Base-by-base conservation (phyloP, 2,329 filamentous ascomycete species). In the Myotisia sp. region DNA sequence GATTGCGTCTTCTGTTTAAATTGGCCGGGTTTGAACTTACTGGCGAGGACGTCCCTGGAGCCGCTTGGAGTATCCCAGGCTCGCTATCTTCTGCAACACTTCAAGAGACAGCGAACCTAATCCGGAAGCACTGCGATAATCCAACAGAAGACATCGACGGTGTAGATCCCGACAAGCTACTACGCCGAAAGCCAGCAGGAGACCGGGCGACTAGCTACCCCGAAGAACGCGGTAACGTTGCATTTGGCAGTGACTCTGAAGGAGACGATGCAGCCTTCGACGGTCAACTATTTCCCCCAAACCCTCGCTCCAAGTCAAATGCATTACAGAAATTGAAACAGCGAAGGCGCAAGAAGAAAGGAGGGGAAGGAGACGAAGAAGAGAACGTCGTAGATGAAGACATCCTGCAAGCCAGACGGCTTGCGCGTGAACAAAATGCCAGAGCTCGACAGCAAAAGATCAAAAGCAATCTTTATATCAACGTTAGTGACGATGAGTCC, bases 401-500 rank as follows among this genome's bases (percentile, higher is more conserved):
- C 37, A 63, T 64, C 29, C 53, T 66, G 10, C 64, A 70, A 20
- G 74, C 72, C 43, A 70, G 70, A 37, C 74, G 74, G 8, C 66
- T 68, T 8, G 70, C 66, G 36, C 67, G 77, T 23, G 68, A 72
- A 35, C 65, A 76, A 34, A 78, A 72, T 44, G 76, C 92, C 44
- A 62, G 71, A n/a, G 83, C 86, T 48, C 85, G 85, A 56, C 68
- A 74, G 31, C 65, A 66, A 20, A 80, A 79, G 51, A 79, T 90
- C 59, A 95, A 94, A 64, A 92, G 81, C 47, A 76, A 77, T 16
- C 59, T 87, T 24, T 87, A 76, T 47, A 79, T 98, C 33, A 72
- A 79, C 38, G 76, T 78, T 23, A 84, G 79, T 44, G 90, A 95
- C 51, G 90, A 95, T 34, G 85, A 93, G 45, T 77, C 71, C n/a